Evolutionary conservation across 2,329 filamentous ascomycete genomes (phyloP), one percentile per base, ranked within the genome.

Genomic region (Aspergillus glaucus): DNA sequence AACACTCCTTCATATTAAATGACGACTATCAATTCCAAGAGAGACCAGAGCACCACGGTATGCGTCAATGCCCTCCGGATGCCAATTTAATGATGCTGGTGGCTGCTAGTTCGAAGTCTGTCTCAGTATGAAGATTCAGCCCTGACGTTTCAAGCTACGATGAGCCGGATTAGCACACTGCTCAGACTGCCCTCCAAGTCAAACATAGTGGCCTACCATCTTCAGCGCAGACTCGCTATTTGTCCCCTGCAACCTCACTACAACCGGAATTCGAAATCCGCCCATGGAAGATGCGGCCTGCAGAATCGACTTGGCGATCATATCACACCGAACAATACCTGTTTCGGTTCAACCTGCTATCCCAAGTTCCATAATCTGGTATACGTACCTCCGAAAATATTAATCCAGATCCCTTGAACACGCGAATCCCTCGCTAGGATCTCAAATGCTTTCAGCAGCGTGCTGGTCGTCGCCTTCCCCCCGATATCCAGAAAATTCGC

Each of bases 231-330:
- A 55, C 3, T 69, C 65, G 0, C 67, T 68, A 47, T 77, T 77
- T 2, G 75, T 77, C 1, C 75, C 75, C 50, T 77, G 75, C 1
- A 77, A 56, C 6, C 75, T 63, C 14, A 75, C 71, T 0, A 77
- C 73, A 17, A 77, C 66, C 0, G 74, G 75, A 3, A 76, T 62
- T 2, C 57, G 57, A 22, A 75, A 62, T 4, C 61, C 56, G 5
- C 67, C 68, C 24, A 72, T 59, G 21, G 71, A 59, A 4, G 52
- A 57, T 2, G 68, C 68, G 1, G 75, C 75, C 0, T 64, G 65
- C 17, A 78, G 64, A 46, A 77, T 75, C 7, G 74, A 73, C 55
- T 75, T 69, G 8, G 75, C 75, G 54, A 78, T 75, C 75, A 78
- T 78, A 50, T 76, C 74, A 28, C 75, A 76, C 32, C 68, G 66